These are phyloP conservation scores for Sabuloglossum arenarium DNA, from an alignment of 495 filamentous ascomycete species.

Conservation along the genomic window DNA sequence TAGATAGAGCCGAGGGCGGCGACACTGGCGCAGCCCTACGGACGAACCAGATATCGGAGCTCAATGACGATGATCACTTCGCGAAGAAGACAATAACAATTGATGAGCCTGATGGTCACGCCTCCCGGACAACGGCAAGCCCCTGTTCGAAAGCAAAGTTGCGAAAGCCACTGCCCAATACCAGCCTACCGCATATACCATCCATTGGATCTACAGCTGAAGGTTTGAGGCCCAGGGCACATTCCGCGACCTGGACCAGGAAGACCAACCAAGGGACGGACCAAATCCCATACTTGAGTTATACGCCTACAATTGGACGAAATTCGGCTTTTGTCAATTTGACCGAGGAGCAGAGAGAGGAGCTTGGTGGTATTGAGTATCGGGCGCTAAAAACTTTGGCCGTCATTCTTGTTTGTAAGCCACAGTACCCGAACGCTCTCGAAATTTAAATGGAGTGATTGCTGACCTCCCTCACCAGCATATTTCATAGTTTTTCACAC, in stretches of 20 bases:
- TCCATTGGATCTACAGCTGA: not conserved
- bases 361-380: constrained; percentile 89
- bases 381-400: constrained; percentile 71
- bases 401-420: constrained; percentile 39
- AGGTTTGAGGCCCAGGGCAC: not conserved
- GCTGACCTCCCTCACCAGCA: constrained; percentile 9
- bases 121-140: constrained; percentile 2
- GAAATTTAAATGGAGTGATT: not conserved
- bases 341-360: constrained; percentile 75
- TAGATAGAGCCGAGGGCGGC: not conserved
- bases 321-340: constrained; percentile 84
- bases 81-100: constrained; percentile 26
- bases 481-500: constrained; percentile 64
- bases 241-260: not conserved
- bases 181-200: not conserved
- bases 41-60: constrained; percentile 3
- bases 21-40: not conserved
- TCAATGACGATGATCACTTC: constrained; percentile 18
- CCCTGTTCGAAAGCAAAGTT: constrained; percentile 1
- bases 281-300: constrained; percentile 74
- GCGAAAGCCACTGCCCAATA: not conserved
- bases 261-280: constrained; percentile 9
- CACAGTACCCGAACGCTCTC: not conserved
- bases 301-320: constrained; percentile 73
- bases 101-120: constrained; percentile 20